Evolutionary conservation across 768 basidiomycete species (phyloP).

Genomic region (Auriculariales sp.): DNA sequence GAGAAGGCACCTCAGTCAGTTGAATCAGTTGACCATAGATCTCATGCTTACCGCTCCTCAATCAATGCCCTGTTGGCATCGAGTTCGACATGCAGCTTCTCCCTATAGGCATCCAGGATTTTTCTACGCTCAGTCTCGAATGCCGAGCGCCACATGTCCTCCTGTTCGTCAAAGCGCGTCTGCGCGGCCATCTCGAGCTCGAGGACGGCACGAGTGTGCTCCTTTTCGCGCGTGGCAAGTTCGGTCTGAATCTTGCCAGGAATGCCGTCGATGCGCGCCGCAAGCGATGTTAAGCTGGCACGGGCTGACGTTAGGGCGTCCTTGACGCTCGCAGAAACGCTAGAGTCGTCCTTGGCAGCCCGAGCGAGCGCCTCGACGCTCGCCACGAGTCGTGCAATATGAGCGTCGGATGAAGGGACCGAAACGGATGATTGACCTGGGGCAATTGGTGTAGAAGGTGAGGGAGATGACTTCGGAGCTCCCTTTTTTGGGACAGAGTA

Average conservation of each 20-base stretch:
- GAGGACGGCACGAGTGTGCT: slow-evolving; percentile 68
- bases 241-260: slow-evolving; percentile 49
- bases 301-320: slow-evolving; percentile 71
- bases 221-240: slow-evolving; percentile 49
- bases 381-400: slow-evolving; percentile 78
- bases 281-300: slow-evolving; percentile 64
- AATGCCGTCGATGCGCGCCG: slow-evolving; percentile 43
- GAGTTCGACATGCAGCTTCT: slow-evolving; percentile 75
- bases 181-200: slow-evolving; percentile 77
- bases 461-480: slow-evolving; percentile 23
- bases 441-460: slow-evolving; percentile 3
- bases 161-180: slow-evolving; percentile 72
- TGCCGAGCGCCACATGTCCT: slow-evolving; percentile 70
- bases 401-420: slow-evolving; percentile 58
- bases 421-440: background rate
- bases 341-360: slow-evolving; percentile 63
- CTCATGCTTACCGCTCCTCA: slow-evolving; percentile 63
- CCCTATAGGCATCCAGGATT: slow-evolving; percentile 66
- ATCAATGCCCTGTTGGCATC: slow-evolving; percentile 82
- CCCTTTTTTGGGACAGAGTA: slow-evolving; percentile 52
- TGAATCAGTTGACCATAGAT: background rate
- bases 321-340: slow-evolving; percentile 49
- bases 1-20: background rate
- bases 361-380: slow-evolving; percentile 87
- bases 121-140: slow-evolving; percentile 65